phyloP scores from a whole-genome alignment of 176 grass and related monocot genomes.

The Leersia perrieri region DNA sequence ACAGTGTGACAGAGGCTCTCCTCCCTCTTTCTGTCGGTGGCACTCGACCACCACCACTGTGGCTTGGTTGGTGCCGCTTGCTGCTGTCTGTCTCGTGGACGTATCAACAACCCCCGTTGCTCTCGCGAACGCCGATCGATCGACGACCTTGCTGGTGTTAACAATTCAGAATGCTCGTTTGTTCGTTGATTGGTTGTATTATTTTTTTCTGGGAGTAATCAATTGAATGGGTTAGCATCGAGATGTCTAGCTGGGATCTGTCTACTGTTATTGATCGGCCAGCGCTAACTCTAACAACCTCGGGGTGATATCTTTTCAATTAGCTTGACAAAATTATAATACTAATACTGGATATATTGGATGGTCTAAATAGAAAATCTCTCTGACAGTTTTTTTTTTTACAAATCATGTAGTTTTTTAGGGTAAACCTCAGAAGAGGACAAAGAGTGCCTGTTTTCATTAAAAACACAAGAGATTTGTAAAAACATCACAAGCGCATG shows the following conservation, averaged over 20 bases:
- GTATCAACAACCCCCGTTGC: neutral
- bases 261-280: neutral
- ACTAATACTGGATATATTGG: too few species aligned
- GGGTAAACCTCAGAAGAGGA: too few species aligned
- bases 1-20: neutral
- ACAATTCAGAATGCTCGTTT: neutral
- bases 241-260: constrained; percentile 28
- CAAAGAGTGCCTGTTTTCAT: too few species aligned
- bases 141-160: neutral
- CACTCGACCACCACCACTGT: too few species aligned
- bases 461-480: too few species aligned
- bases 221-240: constrained; percentile 8
- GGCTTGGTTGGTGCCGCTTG: neutral
- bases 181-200: neutral
- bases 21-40: neutral
- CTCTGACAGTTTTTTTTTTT: too few species aligned
- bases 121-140: too few species aligned
- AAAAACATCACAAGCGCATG: too few species aligned
- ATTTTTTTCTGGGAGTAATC: neutral
- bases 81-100: neutral
- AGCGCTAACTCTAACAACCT: constrained; percentile 27
- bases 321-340: too few species aligned
- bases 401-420: too few species aligned
- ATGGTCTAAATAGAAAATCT: too few species aligned
- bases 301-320: neutral